phyloP scores from a whole-genome alignment of 176 grass and related monocot species.

The Echinochloa phyllopogon region DNA sequence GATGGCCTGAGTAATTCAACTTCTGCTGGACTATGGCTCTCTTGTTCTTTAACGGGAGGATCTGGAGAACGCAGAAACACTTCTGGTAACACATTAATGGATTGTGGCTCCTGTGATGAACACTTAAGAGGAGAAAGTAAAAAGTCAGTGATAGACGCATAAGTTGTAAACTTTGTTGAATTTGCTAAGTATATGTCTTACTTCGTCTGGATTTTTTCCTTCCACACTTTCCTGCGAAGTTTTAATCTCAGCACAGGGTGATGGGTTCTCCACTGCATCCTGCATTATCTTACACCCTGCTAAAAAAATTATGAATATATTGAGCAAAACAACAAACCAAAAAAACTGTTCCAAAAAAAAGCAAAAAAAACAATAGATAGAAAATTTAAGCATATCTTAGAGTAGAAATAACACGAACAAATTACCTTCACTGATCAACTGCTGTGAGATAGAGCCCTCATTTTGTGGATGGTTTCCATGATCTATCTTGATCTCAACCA shows the following conservation, averaged over 20 bases:
- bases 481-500: conserved; percentile 33
- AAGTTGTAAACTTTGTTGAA: conserved; percentile 14
- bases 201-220: conserved; percentile 34
- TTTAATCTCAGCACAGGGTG: neutral
- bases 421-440: conserved; percentile 52
- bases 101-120: conserved; percentile 29
- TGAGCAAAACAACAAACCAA: conserved; percentile 21
- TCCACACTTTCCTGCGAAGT: conserved; percentile 25
- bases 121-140: neutral
- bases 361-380: neutral
- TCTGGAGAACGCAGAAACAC: conserved; percentile 17
- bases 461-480: conserved; percentile 5
- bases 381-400: neutral
- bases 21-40: conserved; percentile 43
- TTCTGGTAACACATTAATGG: conserved; percentile 33
- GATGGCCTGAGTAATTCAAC: conserved; percentile 51
- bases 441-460: conserved; percentile 31
- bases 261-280: conserved; percentile 15
- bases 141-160: conserved; percentile 19
- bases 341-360: too few species aligned
- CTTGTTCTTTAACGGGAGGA: conserved; percentile 34
- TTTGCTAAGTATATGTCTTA: conserved; percentile 37
- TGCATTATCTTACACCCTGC: conserved; percentile 40
- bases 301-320: conserved; percentile 16
- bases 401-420: conserved; percentile 27